Evolutionary conservation across 768 basidiomycete species (phyloP), one percentile per base, ranked within the genome.

Genomic region (Artomyces pyxidatus): DNA sequence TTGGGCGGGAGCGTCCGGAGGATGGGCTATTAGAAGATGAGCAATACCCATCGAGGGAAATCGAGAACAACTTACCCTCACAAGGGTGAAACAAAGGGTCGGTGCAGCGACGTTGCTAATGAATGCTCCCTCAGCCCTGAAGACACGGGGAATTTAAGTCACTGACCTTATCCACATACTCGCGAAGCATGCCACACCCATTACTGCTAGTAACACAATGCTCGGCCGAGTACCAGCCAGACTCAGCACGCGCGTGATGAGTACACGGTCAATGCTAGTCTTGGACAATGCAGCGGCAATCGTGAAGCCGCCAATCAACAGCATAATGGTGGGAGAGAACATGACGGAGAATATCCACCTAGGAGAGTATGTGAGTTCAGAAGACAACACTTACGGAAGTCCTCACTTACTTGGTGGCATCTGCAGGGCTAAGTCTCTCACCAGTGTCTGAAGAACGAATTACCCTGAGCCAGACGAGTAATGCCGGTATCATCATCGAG

Each of bases 241-340:
- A 60, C 83, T 85, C 45, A 99, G 76, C 37, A 98, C 82, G 25
- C 88, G 79, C 3, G 93, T 94, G 53, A 98, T 93, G 42, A 97
- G 64, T 49, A 97, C 79, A 21, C 85, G 79, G 68, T 98, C 96
- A 52, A 98, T 91, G 54, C 87, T 87, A 5, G 94, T 94, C 71
- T 97, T 98, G 69, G 86, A 88, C 21, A 99, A 70, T 0, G 94
- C 96, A 9, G 94, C 92, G 0, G 96, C 92, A 54, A 98, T 95
- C 8, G 95, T 98, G 74, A 98, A 95, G 26, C 96, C 95, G 9
- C 93, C 93, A 56, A 95, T 90, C 43, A 98, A 83, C 29, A 99
- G 86, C 90, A 97, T 95, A 66, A 99, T 96, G 0, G 94, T 99
- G 0, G 93, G 90, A 0, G 88, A 88, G 68, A 99, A 97, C 92